phyloP scores from a whole-genome alignment of 2,329 filamentous ascomycete species.

The Aaosphaeria pasadenensis region DNA sequence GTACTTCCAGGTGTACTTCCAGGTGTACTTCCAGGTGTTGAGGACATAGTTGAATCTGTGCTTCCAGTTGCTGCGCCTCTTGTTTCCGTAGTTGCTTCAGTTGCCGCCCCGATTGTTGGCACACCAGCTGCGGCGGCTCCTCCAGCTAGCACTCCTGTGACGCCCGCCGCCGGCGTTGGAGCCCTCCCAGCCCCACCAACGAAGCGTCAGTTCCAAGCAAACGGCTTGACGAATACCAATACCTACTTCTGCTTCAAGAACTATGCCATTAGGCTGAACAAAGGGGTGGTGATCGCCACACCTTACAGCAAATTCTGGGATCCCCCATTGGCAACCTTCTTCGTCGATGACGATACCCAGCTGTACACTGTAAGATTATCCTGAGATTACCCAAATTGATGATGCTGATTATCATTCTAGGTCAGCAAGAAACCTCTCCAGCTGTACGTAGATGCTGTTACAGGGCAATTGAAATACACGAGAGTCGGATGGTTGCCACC shows the following conservation, averaged over 20 bases:
- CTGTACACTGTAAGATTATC: slow-evolving; percentile 20
- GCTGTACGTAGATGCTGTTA: slow-evolving; percentile 19
- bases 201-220: too few species aligned
- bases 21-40: too few species aligned
- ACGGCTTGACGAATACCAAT: too few species aligned
- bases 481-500: slow-evolving; percentile 21
- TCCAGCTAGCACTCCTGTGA: too few species aligned
- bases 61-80: too few species aligned
- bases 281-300: slow-evolving; percentile 24
- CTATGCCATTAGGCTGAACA: slow-evolving; percentile 21
- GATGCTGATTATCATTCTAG: slow-evolving; percentile 6
- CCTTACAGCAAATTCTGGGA: slow-evolving; percentile 28
- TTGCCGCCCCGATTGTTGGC: too few species aligned
- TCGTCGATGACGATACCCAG: slow-evolving; percentile 24
- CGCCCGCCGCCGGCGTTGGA: too few species aligned
- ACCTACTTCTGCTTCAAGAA: slow-evolving; percentile 6
- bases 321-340: slow-evolving; percentile 24
- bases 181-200: too few species aligned
- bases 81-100: too few species aligned
- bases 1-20: too few species aligned
- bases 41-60: too few species aligned
- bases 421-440: slow-evolving; percentile 27
- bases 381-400: background rate
- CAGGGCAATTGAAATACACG: slow-evolving; percentile 21
- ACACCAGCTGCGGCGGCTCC: too few species aligned